These are phyloP conservation scores for Colletotrichum lini DNA, from an alignment of 2,329 filamentous ascomycete species.

Conservation along the genomic window DNA sequence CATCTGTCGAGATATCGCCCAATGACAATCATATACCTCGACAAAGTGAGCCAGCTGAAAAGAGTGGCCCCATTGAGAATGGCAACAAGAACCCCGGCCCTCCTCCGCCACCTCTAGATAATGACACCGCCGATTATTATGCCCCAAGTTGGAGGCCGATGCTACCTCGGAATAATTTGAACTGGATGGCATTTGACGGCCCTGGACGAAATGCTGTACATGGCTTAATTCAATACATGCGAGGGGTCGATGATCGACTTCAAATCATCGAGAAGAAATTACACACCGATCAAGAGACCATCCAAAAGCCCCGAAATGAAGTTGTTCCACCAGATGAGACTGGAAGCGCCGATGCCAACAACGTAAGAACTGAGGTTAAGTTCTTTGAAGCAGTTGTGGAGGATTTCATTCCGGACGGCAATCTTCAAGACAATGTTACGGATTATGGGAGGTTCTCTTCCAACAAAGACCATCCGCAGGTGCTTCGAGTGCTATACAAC, in stretches of 20 bases:
- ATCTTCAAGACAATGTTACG: not conserved
- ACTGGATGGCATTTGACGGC: not conserved
- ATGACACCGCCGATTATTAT: not conserved
- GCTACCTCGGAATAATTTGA: too few relatives aligned
- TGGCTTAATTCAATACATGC: not conserved
- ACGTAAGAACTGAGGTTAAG: not conserved
- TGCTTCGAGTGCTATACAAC: not conserved
- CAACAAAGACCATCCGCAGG: not conserved
- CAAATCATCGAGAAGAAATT: not conserved
- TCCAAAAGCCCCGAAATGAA: not conserved
- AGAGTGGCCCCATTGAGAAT: not conserved
- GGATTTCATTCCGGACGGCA: not conserved
- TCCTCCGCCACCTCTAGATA: not conserved
- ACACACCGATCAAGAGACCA: not conserved
- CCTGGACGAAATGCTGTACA: not conserved
- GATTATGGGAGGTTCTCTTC: not conserved
- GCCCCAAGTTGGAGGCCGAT: too few relatives aligned
- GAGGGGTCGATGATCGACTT: not conserved
- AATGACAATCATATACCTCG: not conserved
- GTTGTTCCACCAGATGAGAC: not conserved
- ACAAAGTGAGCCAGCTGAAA: not conserved
- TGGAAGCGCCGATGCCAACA: not conserved
- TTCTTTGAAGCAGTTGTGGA: not conserved
- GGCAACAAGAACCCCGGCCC: not conserved
- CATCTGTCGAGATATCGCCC: not conserved